Base-by-base conservation (phyloP, 108 stramenopile genomes). In the Fistulifera solaris region DNA sequence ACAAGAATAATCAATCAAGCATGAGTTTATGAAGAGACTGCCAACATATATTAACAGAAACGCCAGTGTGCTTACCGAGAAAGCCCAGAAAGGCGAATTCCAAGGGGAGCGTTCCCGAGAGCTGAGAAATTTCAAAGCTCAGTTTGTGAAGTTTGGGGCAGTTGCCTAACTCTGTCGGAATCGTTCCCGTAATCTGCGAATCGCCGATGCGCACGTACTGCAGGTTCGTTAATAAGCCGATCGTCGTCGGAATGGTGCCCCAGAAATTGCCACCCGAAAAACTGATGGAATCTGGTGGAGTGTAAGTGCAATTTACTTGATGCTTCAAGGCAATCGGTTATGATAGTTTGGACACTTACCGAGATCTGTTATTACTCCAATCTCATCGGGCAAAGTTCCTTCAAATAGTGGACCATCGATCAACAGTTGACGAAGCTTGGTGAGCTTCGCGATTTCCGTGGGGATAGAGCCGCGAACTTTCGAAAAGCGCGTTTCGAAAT, bases 141-240 rank as follows among this genome's bases (percentile, higher is more conserved):
- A 52, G 7, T 5, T 22, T 52, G 21, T 25, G 27, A 5, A 52
- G 51, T 6, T 28, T 25, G 3, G 23, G 17, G 13, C 31, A 38
- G 23, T 56, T 42, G 14, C 2, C 59, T 7, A 61, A 15, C 25
- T 61, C 59, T 1, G 50, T 52, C 17, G 59, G 59, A 52, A 61
- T 52, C 25, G 59, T 61, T 35, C 59, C 59, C 28, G 54, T 52
- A 4, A 61, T 27, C n/a, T 40, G 19, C 17, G 17, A 40, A 11
- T 24, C n/a, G 5, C 46, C n/a, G 46, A 48, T 17, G 14, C 47
- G 23, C 21, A 58, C 15, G 3, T 22, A 21, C 19, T 21, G 2
- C 25, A 62, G 28, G 11, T 41, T 25, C 18, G 53, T 41, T 8
- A 56, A 23, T 6, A 42, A 18, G 7, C 55, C 53, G 13, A 56